These are phyloP conservation scores for Fusarium secorum DNA, from an alignment of 2,329 filamentous ascomycete species.

Conservation along the genomic window DNA sequence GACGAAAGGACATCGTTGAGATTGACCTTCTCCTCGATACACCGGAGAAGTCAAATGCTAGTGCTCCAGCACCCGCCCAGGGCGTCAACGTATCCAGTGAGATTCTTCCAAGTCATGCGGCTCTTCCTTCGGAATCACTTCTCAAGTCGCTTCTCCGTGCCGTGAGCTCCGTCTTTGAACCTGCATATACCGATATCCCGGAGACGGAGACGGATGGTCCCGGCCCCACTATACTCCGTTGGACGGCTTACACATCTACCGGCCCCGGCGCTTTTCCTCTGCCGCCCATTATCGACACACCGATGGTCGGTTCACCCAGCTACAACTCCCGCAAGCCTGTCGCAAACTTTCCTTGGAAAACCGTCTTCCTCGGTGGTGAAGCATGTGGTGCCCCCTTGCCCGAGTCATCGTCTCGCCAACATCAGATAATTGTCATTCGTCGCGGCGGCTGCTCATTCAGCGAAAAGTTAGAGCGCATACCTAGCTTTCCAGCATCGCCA, in stretches of 20 bases:
- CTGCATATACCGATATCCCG: conserved; percentile 44
- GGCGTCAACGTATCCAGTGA: conserved; percentile 26
- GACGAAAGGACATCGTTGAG: conserved; percentile 77
- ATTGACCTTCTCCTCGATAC: conserved; percentile 65
- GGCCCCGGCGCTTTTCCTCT: conserved; percentile 72
- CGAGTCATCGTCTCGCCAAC: conserved; percentile 58
- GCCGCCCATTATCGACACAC: conserved; percentile 69
- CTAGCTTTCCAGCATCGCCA: conserved; percentile 70
- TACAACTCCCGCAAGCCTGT: conserved; percentile 50
- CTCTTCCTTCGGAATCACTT: conserved; percentile 50
- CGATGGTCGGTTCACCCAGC: conserved; percentile 52
- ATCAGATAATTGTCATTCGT: conserved; percentile 83
- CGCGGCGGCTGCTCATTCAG: conserved; percentile 87
- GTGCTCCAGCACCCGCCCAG: conserved; percentile 26
- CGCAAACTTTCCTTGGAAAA: conserved; percentile 70
- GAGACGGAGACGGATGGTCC: conserved; percentile 41
- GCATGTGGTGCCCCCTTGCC: conserved; percentile 69
- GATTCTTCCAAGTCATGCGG: conserved; percentile 6
- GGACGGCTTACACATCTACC: conserved; percentile 61
- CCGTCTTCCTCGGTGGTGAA: conserved; percentile 74
- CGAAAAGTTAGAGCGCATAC: conserved; percentile 85
- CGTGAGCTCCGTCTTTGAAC: conserved; percentile 55
- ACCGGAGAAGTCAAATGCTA: conserved; percentile 40
- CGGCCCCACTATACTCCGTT: conserved; percentile 56
- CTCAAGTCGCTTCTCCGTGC: conserved; percentile 57